These are phyloP conservation scores for Apostasia ramifera DNA, from an alignment of 106 monocot species.

Conservation along the genomic window DNA sequence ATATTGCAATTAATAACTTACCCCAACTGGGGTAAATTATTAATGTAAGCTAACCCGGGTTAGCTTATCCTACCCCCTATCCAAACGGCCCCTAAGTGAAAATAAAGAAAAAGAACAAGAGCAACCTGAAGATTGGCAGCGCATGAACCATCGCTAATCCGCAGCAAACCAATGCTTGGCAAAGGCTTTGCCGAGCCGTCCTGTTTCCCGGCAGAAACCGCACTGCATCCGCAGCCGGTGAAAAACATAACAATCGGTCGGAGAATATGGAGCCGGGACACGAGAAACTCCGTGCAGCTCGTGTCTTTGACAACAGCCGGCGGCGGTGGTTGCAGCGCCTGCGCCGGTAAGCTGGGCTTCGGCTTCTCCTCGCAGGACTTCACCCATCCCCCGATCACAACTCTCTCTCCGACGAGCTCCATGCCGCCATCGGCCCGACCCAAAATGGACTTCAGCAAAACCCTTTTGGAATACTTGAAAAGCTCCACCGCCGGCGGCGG, in stretches of 20 bases:
- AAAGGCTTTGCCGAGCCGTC: neutral
- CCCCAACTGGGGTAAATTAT: no score
- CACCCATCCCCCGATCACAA: conserved; percentile 86
- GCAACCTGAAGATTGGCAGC: conserved; percentile 54
- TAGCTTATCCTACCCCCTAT: no score
- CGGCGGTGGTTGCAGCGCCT: neutral
- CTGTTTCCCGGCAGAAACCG: neutral
- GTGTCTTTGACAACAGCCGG: conserved; percentile 11
- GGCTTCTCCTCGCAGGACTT: conserved; percentile 32
- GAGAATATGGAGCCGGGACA: conserved; percentile 36
- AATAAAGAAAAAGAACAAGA: neutral
- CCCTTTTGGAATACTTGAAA: conserved; percentile 63
- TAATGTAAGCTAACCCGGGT: no score
- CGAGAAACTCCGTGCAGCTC: conserved; percentile 50
- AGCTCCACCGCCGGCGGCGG: conserved; percentile 3
- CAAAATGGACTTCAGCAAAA: conserved; percentile 48
- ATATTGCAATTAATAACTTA: no score
- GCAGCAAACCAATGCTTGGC: conserved; percentile 24
- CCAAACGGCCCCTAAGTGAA: neutral
- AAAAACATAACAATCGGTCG: conserved; percentile 32
- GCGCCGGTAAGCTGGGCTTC: neutral
- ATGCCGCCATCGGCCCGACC: conserved; percentile 26
- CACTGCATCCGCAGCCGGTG: neutral
- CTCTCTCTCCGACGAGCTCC: conserved; percentile 49
- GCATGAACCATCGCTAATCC: conserved; percentile 79